phyloP scores from a whole-genome alignment of 441 rosid genomes.

The Theobroma grandiflorum region DNA sequence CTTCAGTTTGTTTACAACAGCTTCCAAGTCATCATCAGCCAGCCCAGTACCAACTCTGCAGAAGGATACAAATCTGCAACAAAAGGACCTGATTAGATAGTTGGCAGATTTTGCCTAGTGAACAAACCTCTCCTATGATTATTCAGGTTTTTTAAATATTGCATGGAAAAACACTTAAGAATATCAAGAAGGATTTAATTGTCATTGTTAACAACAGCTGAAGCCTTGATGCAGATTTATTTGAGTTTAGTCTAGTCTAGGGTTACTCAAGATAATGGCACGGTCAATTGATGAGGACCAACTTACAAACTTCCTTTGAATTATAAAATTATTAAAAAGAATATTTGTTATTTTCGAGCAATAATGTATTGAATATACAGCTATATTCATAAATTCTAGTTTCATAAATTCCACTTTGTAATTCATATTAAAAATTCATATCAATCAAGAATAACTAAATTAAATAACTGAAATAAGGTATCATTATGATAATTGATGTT shows the following conservation, averaged over 20 bases:
- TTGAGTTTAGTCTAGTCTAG: not conserved
- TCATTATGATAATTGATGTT: not conserved
- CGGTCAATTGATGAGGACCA: not conserved
- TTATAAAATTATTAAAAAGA: not conserved
- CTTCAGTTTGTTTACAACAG: constrained; percentile 85
- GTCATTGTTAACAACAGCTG: not conserved
- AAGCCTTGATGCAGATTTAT: not conserved
- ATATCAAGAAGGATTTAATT: not conserved
- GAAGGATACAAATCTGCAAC: constrained; percentile 88
- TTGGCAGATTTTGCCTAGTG: not conserved
- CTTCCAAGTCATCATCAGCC: constrained; percentile 85
- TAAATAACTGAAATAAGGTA: not conserved
- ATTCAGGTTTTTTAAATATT: not conserved
- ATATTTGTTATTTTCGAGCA: not conserved
- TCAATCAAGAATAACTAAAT: not conserved
- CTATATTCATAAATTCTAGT: not conserved
- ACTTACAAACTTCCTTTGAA: not conserved
- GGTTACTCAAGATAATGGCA: not conserved
- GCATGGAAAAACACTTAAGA: not conserved
- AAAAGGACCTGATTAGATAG: constrained; percentile 27
- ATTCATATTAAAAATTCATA: not conserved
- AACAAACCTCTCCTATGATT: not conserved
- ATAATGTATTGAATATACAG: not conserved
- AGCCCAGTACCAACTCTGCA: constrained; percentile 99
- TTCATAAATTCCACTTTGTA: not conserved